Conservation (phyloP, 2,329 filamentous ascomycete species). For the Ophiostoma angusticollis region DNA sequence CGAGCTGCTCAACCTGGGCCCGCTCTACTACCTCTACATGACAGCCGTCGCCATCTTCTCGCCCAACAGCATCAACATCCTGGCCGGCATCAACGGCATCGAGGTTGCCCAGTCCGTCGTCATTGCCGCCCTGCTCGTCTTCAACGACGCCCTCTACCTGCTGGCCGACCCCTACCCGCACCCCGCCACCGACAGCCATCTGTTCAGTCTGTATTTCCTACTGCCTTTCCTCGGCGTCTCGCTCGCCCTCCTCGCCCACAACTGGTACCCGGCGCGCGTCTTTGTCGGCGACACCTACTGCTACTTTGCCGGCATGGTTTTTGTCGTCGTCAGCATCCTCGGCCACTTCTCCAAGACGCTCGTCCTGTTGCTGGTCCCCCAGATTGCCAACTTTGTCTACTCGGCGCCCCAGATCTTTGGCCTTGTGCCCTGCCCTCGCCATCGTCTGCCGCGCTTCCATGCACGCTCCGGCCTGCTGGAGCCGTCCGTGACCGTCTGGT, state of each 20-base stretch:
- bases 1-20: constrained; percentile 68
- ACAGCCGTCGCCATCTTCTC: constrained; percentile 92
- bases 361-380: constrained; percentile 77
- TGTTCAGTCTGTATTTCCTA: constrained; percentile 91
- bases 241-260: constrained; percentile 72
- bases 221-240: constrained; percentile 92
- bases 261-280: constrained; percentile 89
- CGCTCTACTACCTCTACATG: constrained; percentile 94
- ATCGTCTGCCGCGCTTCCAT: constrained; percentile 84
- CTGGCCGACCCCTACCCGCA: constrained; percentile 55
- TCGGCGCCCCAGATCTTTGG: constrained; percentile 85
- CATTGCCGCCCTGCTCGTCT: constrained; percentile 67
- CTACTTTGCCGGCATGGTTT: constrained; percentile 99
- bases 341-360: constrained; percentile 98
- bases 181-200: constrained; percentile 85
- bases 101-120: constrained; percentile 91
- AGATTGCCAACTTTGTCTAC: constrained; percentile 95
- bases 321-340: constrained; percentile 90
- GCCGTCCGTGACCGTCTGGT: constrained; percentile 70
- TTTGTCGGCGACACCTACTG: constrained; percentile 99
- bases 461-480: constrained; percentile 73
- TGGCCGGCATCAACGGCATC: constrained; percentile 98
- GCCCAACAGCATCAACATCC: constrained; percentile 97
- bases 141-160: constrained; percentile 85
- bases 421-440: constrained; percentile 80